These are phyloP conservation scores for Ramaria sp. DNA, from an alignment of 768 basidiomycete genomes.

Conservation along the genomic window DNA sequence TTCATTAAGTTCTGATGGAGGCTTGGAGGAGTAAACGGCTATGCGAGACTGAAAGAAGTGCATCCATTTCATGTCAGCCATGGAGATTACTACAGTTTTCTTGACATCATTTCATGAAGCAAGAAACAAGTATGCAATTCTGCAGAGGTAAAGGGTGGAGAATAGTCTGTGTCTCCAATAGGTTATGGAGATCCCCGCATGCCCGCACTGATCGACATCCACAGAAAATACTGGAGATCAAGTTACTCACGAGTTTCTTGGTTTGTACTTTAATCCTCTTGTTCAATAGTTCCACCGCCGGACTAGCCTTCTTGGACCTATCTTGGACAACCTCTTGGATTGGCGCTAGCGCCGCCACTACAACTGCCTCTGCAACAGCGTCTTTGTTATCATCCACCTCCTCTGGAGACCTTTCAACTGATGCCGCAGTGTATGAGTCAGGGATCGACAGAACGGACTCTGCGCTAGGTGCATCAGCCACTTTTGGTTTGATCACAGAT, in stretches of 20 bases:
- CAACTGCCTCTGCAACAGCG: slow-evolving; percentile 34
- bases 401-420: slow-evolving; percentile 41
- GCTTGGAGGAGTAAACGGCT: slow-evolving; percentile 56
- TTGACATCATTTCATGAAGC: not conserved
- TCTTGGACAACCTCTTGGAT: slow-evolving; percentile 28
- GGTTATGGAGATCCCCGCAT: not conserved
- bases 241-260: slow-evolving; percentile 71
- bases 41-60: slow-evolving; percentile 48
- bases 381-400: slow-evolving; percentile 37
- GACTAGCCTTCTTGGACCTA: slow-evolving; percentile 38
- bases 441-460: slow-evolving; percentile 26
- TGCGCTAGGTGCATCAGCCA: slow-evolving; percentile 37
- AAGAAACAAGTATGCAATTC: not conserved
- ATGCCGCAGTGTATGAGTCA: slow-evolving; percentile 35
- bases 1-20: slow-evolving; percentile 68
- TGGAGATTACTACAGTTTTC: not conserved
- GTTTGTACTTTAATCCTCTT: slow-evolving; percentile 68
- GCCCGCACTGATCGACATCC: not conserved
- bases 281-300: slow-evolving; percentile 66
- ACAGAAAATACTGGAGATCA: slow-evolving; percentile 7
- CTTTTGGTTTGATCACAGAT: slow-evolving; percentile 30
- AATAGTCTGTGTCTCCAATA: not conserved
- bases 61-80: not conserved
- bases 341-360: slow-evolving; percentile 26
- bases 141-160: not conserved